These are phyloP conservation scores for Penicillium freii DNA, from an alignment of 2,329 filamentous ascomycete species.

Conservation along the genomic window DNA sequence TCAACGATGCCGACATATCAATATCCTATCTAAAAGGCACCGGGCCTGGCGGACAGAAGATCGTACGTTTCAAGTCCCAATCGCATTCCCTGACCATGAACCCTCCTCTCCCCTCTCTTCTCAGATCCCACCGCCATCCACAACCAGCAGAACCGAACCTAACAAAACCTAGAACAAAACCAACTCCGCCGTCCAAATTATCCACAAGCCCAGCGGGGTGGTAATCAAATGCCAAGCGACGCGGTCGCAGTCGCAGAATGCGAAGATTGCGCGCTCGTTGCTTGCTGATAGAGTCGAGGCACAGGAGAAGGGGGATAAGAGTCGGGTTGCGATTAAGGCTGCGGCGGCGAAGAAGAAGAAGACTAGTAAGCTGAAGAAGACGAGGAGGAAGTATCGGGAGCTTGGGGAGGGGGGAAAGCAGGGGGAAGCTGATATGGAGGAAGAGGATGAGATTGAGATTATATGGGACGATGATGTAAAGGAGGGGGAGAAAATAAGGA, in stretches of 20 bases:
- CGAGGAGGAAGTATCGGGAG: slow-evolving; percentile 44
- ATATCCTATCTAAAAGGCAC: slow-evolving; percentile 87
- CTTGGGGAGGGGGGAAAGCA: slow-evolving; percentile 31
- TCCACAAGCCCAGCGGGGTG: slow-evolving; percentile 83
- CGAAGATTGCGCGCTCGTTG: slow-evolving; percentile 75
- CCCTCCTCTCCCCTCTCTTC: neutral
- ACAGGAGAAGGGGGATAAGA: slow-evolving; percentile 68
- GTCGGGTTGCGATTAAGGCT: slow-evolving; percentile 77
- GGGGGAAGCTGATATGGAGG: slow-evolving; percentile 19
- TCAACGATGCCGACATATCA: slow-evolving; percentile 75
- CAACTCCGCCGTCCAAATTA: slow-evolving; percentile 87
- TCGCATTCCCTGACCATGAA: neutral
- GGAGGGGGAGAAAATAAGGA: neutral
- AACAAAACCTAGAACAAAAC: slow-evolving; percentile 73
- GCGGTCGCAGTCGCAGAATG: slow-evolving; percentile 80
- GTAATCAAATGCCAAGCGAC: slow-evolving; percentile 95
- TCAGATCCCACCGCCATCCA: neutral
- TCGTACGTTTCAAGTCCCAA: slow-evolving; percentile 53
- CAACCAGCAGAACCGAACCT: neutral
- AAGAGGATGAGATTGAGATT: slow-evolving; percentile 9
- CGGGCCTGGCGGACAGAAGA: slow-evolving; percentile 93
- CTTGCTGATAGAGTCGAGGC: slow-evolving; percentile 77
- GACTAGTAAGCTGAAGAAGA: slow-evolving; percentile 46
- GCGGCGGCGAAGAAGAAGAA: slow-evolving; percentile 68
- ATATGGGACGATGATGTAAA: slow-evolving; percentile 16